phyloP scores from a whole-genome alignment of 75 land plant species.

The Larix kaempferi region DNA sequence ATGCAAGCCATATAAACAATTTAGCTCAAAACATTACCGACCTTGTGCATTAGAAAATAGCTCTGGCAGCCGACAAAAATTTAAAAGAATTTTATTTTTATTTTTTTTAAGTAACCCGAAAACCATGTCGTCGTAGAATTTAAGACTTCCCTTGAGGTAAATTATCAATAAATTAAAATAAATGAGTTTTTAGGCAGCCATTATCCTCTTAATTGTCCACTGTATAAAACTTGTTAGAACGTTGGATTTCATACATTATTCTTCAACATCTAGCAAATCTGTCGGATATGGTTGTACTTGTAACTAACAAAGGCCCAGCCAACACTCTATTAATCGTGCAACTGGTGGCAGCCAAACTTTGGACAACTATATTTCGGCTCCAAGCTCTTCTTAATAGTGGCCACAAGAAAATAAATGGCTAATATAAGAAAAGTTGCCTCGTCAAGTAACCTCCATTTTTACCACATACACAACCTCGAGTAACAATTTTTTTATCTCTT shows the following conservation, averaged over 20 bases:
- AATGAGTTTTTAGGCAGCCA: neutral
- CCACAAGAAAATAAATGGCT: slow-evolving; percentile 3
- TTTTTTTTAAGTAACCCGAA: neutral
- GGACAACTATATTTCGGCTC: neutral
- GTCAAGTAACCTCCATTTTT: neutral
- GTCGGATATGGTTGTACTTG: neutral
- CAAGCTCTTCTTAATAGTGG: slow-evolving; percentile 6
- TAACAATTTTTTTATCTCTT: neutral
- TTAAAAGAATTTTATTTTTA: no score
- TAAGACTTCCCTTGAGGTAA: neutral
- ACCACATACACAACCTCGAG: neutral
- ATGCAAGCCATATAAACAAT: neutral
- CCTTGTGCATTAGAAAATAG: neutral
- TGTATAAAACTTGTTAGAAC: neutral
- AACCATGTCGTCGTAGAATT: neutral
- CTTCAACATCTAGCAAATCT: neutral
- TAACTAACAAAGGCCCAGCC: neutral
- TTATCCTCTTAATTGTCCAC: neutral
- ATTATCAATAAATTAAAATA: neutral
- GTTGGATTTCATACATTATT: neutral
- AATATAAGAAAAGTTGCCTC: neutral
- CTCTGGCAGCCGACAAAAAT: neutral
- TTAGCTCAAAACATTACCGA: neutral
- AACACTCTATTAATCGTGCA: neutral
- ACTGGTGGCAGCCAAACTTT: neutral